Percentiles rank a stretch among this genome's conserved stretches.
These are phyloP conservation scores for Lophiotrema nucula DNA, from an alignment of 495 filamentous ascomycete genomes.

Conservation along the genomic window DNA sequence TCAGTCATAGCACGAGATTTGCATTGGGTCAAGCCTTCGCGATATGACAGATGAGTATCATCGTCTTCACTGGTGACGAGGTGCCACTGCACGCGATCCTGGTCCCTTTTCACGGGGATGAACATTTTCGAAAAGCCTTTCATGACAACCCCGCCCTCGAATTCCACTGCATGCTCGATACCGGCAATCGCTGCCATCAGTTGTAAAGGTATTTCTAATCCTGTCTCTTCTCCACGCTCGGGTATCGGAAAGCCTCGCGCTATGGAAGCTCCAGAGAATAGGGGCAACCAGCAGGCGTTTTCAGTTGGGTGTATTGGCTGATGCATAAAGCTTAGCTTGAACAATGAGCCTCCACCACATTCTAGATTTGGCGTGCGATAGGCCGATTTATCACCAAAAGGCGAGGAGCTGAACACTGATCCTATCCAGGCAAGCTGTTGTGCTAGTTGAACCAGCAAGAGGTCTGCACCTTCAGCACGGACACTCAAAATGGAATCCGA, in stretches of 20 bases:
- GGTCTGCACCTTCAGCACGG: not conserved
- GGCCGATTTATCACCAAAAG: slow-evolving; percentile 11
- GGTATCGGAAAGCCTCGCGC: slow-evolving; percentile 29
- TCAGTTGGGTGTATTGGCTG: not conserved
- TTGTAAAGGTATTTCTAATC: slow-evolving; percentile 30
- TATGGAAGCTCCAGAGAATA: slow-evolving; percentile 33
- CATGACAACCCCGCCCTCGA: slow-evolving; percentile 31
- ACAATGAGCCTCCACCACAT: too few species aligned
- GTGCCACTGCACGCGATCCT: slow-evolving; percentile 36
- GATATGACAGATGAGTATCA: slow-evolving; percentile 24
- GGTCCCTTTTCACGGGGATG: slow-evolving; percentile 19
- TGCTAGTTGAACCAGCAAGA: slow-evolving; percentile 9
- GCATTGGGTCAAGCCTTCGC: slow-evolving; percentile 4
- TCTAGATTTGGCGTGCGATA: slow-evolving; percentile 6
- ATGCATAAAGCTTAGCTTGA: slow-evolving; percentile 3
- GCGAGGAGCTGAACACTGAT: slow-evolving; percentile 27
- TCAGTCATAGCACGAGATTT: slow-evolving; percentile 1
- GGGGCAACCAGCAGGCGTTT: slow-evolving; percentile 30
- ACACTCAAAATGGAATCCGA: too few species aligned
- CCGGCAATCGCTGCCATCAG: slow-evolving; percentile 32
- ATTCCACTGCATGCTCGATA: slow-evolving; percentile 29
- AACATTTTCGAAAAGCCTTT: slow-evolving; percentile 35
- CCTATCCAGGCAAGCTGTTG: slow-evolving; percentile 33
- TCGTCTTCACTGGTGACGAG: slow-evolving; percentile 16
- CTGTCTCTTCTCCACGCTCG: slow-evolving; percentile 20